Evolutionary conservation across 129 eudicot species (phyloP), one percentile per base, ranked within the genome.

Genomic region (Centrapalus pauciflorus): DNA sequence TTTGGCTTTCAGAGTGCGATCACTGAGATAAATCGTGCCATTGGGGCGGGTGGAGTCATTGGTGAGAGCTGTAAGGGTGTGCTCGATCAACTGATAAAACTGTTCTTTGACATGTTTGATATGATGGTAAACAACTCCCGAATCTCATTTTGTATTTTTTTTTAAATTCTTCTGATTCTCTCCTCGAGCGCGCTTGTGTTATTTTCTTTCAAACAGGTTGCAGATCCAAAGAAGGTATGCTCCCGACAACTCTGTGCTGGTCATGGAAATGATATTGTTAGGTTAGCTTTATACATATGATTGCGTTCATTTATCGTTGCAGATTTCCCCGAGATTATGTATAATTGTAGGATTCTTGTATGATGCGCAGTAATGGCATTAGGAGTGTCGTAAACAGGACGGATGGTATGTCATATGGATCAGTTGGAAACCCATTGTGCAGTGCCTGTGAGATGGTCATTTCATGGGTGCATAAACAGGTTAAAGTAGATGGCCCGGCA

Each of bases 1-100:
- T 49, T 73, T 21, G 24, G 14, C 16, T 55, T 37, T 56, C 81
- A 88, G 96, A 21, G 71, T 16, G 71, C 82, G 49, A 76, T 88
- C 58, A 72, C 83, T 20, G 73, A 76, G 81, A 88, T 88, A 32
- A 88, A 88, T 71, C 76, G 70, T 35, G 96, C 89, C 37, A 90
- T 90, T 67, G 95, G 90, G 62, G 91, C 89, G 33, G 10, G 77
- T 11, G 87, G 85, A 55, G 52, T 71, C 28, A 77, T 63, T 62
- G 80, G 84, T 29, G 73, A 71, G 17, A 64, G 71, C 48, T 90
- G 95, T 78, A 76, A 79, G 69, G 16, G 62, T 26, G 40, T 64
- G 16, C 81, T 64, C 27, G 68, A 76, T 27, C 89, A 90, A 11
- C 76, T 69, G 24, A 76, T 90, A 12, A 73, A 10, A 79, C 69